Evolutionary conservation across 2,329 filamentous ascomycete genomes (phyloP).

Genomic region (Aspergillus sp.): DNA sequence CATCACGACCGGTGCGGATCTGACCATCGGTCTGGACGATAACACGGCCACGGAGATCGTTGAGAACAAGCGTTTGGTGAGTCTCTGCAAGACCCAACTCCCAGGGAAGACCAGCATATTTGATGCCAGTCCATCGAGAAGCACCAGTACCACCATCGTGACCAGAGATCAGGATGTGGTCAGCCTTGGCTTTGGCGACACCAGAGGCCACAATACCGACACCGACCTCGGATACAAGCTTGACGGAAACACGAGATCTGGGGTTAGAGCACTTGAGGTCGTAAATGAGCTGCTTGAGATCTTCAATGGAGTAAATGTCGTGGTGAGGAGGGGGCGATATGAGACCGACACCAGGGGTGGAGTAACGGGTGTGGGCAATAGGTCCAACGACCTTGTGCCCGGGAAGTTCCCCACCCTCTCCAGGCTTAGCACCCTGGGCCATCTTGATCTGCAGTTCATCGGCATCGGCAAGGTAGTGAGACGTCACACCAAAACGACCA

Average conservation of each 20-base stretch:
- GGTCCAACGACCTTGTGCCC: conserved; percentile 95
- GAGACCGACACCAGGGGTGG: conserved; percentile 90
- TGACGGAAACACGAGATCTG: conserved; percentile 87
- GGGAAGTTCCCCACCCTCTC: conserved; percentile 94
- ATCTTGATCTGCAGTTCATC: conserved; percentile 99
- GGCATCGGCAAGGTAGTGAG: conserved; percentile 88
- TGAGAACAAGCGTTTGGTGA: conserved; percentile 92
- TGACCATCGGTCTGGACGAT: conserved; percentile 97
- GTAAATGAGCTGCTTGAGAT: conserved; percentile 96
- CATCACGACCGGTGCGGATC: conserved; percentile 85
- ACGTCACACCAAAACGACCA: conserved; percentile 93
- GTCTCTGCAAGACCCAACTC: conserved; percentile 95
- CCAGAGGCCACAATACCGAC: conserved; percentile 96
- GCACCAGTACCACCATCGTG: conserved; percentile 97
- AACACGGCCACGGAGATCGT: conserved; percentile 91
- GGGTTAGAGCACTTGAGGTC: conserved; percentile 96
- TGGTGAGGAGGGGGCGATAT: conserved; percentile 96
- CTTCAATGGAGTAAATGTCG: conserved; percentile 98
- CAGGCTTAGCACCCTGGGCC: conserved; percentile 96
- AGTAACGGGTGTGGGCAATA: conserved; percentile 92
- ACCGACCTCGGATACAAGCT: conserved; percentile 95
- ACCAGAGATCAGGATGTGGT: conserved; percentile 94
- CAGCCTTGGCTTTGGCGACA: conserved; percentile 95
- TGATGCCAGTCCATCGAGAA: conserved; percentile 97
- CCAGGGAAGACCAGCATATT: conserved; percentile 96